These are phyloP conservation scores for Lathyrus sativus DNA, from an alignment of 306 rosid species.

Conservation along the genomic window DNA sequence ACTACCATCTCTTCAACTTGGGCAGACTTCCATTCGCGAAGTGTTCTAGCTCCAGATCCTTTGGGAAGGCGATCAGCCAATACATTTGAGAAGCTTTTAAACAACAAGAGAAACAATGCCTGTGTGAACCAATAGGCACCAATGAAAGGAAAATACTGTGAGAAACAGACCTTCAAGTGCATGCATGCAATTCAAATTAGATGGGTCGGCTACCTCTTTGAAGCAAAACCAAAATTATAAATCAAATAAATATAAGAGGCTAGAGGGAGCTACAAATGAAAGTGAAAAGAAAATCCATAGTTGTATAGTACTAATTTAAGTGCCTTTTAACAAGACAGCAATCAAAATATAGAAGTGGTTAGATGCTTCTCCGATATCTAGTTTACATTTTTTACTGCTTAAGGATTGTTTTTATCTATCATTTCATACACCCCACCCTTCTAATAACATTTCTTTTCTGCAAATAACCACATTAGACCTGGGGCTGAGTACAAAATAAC, in stretches of 20 bases:
- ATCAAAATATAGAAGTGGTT: constrained; percentile 7
- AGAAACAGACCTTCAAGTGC: constrained; percentile 23
- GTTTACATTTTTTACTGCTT: background rate
- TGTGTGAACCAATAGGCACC: constrained; percentile 45
- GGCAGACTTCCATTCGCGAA: constrained; percentile 64
- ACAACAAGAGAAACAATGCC: constrained; percentile 79
- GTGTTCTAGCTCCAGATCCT: constrained; percentile 57
- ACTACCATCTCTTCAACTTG: constrained; percentile 66
- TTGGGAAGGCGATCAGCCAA: constrained; percentile 83
- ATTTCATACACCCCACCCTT: background rate
- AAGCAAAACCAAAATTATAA: constrained; percentile 20
- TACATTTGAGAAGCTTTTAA: constrained; percentile 69
- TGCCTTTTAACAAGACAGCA: constrained; percentile 14
- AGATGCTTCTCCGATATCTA: background rate
- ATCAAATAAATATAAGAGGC: background rate
- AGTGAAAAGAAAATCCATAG: background rate
- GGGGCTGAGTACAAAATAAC: constrained; percentile 21
- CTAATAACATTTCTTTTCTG: constrained; percentile 11
- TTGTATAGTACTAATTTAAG: constrained; percentile 1
- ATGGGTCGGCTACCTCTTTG: constrained; percentile 17
- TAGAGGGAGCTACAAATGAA: constrained; percentile 22
- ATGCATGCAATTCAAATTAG: constrained; percentile 19
- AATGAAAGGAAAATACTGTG: constrained; percentile 25
- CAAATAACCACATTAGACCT: constrained; percentile 6
- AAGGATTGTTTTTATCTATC: background rate